Conservation (phyloP, 306 rosid genomes). For the Medicago lupulina region DNA sequence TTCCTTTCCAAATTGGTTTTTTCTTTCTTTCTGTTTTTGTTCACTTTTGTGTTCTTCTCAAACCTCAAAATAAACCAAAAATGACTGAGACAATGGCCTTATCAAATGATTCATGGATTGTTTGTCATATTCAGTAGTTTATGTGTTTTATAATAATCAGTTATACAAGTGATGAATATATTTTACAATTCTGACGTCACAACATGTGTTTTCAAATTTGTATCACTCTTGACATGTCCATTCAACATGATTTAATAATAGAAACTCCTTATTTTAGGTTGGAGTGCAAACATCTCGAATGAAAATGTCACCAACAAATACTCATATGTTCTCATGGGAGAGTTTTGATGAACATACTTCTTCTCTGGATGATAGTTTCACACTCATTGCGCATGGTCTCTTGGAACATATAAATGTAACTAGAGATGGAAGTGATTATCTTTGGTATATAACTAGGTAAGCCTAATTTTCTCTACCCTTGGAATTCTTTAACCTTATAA, state of each 20-base stretch:
- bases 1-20: too few species aligned
- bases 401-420: conserved; percentile 95
- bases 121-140: too few species aligned
- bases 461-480: conserved; percentile 33
- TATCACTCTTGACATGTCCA: conserved; percentile 19
- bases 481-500: conserved; percentile 2
- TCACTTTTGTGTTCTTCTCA: too few species aligned
- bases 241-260: conserved; percentile 13
- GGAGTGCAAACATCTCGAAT: conserved; percentile 98
- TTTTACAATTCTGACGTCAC: too few species aligned
- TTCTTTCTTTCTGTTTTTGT: too few species aligned
- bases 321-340: conserved; percentile 80
- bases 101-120: too few species aligned
- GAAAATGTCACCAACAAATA: conserved; percentile 88
- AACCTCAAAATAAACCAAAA: too few species aligned
- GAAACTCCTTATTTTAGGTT: conserved; percentile 55
- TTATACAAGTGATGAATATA: too few species aligned
- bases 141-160: too few species aligned
- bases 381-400: conserved; percentile 73
- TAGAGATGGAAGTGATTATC: conserved; percentile 87
- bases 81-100: too few species aligned
- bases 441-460: conserved; percentile 95
- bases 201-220: too few species aligned
- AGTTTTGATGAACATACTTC: conserved; percentile 79
- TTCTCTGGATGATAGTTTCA: conserved; percentile 68